Percentiles rank a stretch among this genome's conserved stretches.
Conservation (phyloP, 352 stramenopile species). For the Pythium brachiatum region DNA sequence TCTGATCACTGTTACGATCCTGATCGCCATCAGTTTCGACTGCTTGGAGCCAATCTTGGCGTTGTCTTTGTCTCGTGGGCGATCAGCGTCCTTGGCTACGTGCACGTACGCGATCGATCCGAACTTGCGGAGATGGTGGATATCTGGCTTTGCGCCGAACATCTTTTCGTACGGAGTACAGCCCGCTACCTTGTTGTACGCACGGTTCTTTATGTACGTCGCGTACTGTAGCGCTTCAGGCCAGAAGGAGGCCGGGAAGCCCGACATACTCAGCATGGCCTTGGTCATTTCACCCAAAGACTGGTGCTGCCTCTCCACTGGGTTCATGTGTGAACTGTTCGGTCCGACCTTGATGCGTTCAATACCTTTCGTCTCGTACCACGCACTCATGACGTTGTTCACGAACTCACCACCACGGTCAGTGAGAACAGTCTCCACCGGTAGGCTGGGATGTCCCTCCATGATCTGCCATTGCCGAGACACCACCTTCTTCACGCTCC, state of each 20-base stretch:
- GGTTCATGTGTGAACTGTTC: constrained; percentile 18
- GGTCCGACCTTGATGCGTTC: constrained; percentile 16
- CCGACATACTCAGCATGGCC: background rate
- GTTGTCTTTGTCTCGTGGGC: background rate
- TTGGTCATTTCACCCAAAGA: constrained; percentile 3
- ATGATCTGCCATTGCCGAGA: background rate
- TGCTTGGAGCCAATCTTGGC: background rate
- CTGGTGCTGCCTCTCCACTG: constrained; percentile 6
- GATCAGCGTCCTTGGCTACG: background rate
- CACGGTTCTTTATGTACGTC: constrained; percentile 7
- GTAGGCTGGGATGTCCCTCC: background rate
- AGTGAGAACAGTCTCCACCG: background rate
- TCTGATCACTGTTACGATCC: background rate
- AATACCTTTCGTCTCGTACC: constrained; percentile 5
- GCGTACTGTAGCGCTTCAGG: background rate
- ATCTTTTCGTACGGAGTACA: constrained; percentile 2
- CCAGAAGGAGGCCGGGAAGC: constrained; percentile 2
- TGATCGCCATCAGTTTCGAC: background rate
- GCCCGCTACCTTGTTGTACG: background rate
- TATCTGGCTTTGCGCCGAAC: constrained; percentile 6
- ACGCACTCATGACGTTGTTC: constrained; percentile 3
- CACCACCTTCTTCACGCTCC: background rate
- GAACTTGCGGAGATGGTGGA: constrained; percentile 6
- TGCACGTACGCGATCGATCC: background rate
- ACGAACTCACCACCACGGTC: constrained; percentile 12